Percentiles rank a stretch among this genome's conserved stretches.
These are phyloP conservation scores for Ceratobasidium sp. DNA, from an alignment of 1,284 basidiomycete genomes.

Conservation along the genomic window DNA sequence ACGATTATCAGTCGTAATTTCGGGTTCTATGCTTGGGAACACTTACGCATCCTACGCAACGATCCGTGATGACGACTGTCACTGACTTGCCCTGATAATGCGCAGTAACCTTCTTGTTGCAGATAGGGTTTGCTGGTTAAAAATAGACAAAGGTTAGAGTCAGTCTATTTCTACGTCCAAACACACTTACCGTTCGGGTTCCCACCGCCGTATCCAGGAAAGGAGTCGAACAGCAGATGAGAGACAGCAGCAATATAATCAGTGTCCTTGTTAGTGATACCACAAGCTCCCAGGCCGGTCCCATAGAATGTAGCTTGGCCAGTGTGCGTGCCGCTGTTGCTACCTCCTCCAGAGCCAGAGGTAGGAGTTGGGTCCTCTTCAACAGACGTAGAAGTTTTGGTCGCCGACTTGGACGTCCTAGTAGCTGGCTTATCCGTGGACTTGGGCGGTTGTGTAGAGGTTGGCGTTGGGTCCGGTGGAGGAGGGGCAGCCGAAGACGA, in stretches of 20 bases:
- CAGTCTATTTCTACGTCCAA: not conserved
- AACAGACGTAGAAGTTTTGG: constrained; percentile 32
- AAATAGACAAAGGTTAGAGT: not conserved
- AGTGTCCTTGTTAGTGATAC: constrained; percentile 67
- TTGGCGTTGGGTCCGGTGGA: not conserved
- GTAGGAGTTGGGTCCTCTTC: not conserved
- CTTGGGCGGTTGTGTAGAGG: constrained; percentile 18
- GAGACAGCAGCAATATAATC: constrained; percentile 76
- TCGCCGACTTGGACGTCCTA: constrained; percentile 21
- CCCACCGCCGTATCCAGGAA: constrained; percentile 63
- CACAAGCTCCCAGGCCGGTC: constrained; percentile 78
- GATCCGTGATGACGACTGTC: constrained; percentile 68
- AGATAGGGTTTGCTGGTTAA: constrained; percentile 68
- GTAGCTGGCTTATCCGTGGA: constrained; percentile 17
- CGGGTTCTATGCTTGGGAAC: constrained; percentile 48
- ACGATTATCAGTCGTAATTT: not conserved
- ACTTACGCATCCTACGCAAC: constrained; percentile 68
- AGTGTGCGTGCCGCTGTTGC: not conserved
- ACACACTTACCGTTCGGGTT: constrained; percentile 67
- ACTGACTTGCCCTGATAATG: constrained; percentile 66
- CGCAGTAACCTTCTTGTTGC: constrained; percentile 63
- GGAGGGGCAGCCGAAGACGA: constrained; percentile 3
- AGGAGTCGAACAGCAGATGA: constrained; percentile 68
- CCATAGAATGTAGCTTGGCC: constrained; percentile 66
- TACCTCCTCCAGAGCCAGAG: constrained; percentile 27